Percentiles rank a stretch among this genome's conserved stretches.
Evolutionary conservation across 495 filamentous ascomycete genomes (phyloP).

Genomic region (Tuber melanosporum): DNA sequence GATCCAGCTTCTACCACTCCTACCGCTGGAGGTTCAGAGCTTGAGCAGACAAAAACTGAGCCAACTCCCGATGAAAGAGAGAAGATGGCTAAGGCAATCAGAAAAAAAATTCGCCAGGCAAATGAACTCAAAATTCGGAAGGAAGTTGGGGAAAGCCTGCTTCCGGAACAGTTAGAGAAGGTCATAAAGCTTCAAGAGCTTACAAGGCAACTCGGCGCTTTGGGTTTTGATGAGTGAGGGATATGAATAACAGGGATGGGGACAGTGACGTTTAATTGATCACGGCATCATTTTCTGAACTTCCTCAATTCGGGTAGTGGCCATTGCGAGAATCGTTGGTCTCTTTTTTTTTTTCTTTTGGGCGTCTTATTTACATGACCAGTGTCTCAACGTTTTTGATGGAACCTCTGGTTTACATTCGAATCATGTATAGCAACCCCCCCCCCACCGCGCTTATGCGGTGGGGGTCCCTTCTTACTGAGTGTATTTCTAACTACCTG

Average conservation of each 20-base stretch:
- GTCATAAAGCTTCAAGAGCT: constrained; percentile 94
- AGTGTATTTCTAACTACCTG: neutral
- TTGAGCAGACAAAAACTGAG: constrained; percentile 34
- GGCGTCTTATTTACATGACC: neutral
- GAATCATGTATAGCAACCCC: neutral
- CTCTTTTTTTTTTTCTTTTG: neutral
- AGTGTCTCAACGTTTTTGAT: neutral
- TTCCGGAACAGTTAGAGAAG: constrained; percentile 96
- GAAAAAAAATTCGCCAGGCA: constrained; percentile 92
- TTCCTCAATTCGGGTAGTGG: neutral
- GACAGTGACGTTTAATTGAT: neutral
- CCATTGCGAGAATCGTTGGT: neutral
- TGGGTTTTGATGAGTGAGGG: constrained; percentile 65
- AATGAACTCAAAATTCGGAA: constrained; percentile 87
- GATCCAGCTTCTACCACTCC: constrained; percentile 25
- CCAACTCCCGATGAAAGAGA: constrained; percentile 74
- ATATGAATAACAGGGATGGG: constrained; percentile 4
- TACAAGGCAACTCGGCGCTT: constrained; percentile 73
- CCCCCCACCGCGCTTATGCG: neutral
- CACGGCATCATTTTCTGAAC: neutral
- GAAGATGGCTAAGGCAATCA: constrained; percentile 87
- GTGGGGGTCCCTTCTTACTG: neutral
- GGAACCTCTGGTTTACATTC: neutral
- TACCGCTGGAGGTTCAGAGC: constrained; percentile 18
- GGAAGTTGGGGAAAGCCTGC: constrained; percentile 68